Conservation (phyloP, 306 rosid species). For the Gynostemma pentaphyllum region DNA sequence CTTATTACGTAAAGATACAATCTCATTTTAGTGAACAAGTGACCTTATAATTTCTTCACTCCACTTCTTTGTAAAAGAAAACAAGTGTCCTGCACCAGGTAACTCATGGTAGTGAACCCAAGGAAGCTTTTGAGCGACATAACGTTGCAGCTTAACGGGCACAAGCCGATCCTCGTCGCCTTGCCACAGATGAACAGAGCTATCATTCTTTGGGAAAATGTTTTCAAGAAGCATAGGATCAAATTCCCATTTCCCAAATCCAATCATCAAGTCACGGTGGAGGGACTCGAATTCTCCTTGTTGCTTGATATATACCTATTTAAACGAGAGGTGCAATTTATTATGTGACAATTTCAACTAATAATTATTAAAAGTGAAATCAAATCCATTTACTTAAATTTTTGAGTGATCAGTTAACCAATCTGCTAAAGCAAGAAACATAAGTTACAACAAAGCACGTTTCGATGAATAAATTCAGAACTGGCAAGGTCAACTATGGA, state of each 20-base stretch:
- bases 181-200: conserved; percentile 58
- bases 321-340: neutral
- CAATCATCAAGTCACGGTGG: conserved; percentile 32
- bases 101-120: conserved; percentile 72
- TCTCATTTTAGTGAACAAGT: neutral
- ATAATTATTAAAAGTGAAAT: neutral
- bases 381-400: neutral
- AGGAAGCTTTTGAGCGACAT: conserved; percentile 36
- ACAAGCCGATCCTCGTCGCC: conserved; percentile 44
- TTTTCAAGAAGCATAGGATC: conserved; percentile 38
- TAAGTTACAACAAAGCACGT: neutral
- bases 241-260: conserved; percentile 60
- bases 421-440: neutral
- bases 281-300: conserved; percentile 48
- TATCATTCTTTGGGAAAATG: conserved; percentile 22
- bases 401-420: neutral
- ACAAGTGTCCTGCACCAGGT: conserved; percentile 48
- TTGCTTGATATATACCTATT: conserved; percentile 12
- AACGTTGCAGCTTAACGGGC: conserved; percentile 28
- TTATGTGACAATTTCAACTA: neutral
- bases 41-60: conserved; percentile 16
- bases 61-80: conserved; percentile 15
- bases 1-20: too few relatives aligned
- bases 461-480: neutral
- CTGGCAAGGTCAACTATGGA: neutral